Evolutionary conservation across 2,329 filamentous ascomycete species (phyloP).

Genomic region (Escovopsis sp.): DNA sequence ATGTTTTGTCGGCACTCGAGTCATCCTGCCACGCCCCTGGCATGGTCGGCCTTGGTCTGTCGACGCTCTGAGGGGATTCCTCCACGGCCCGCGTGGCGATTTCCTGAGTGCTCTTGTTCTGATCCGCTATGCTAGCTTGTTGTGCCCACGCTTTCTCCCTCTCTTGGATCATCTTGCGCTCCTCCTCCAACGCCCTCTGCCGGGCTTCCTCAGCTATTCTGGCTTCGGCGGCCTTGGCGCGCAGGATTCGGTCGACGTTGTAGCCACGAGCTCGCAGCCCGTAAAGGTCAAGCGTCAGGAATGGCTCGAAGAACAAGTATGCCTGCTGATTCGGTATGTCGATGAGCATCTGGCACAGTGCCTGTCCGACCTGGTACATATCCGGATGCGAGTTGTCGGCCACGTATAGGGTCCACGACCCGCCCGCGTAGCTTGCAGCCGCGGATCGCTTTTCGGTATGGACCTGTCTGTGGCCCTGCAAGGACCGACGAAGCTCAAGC

Average conservation of each 20-base stretch:
- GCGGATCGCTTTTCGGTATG: conserved; percentile 65
- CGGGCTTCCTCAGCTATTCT: conserved; percentile 74
- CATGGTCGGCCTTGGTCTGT: conserved; percentile 37
- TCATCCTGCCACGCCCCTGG: conserved; percentile 60
- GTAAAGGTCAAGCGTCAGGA: conserved; percentile 71
- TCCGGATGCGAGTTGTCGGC: conserved; percentile 55
- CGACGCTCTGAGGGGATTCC: conserved; percentile 26
- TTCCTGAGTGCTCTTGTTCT: conserved; percentile 17
- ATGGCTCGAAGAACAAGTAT: conserved; percentile 78
- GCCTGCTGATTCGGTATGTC: conserved; percentile 76
- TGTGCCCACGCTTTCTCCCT: conserved; percentile 30
- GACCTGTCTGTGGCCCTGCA: conserved; percentile 54
- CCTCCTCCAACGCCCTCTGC: conserved; percentile 57
- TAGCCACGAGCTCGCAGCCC: conserved; percentile 79
- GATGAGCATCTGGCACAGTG: conserved; percentile 68
- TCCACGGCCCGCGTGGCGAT: conserved; percentile 21
- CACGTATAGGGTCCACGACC: conserved; percentile 59
- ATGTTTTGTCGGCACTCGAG: conserved; percentile 16
- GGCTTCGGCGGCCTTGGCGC: conserved; percentile 75
- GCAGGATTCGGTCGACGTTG: conserved; percentile 88
- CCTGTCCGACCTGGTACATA: conserved; percentile 84
- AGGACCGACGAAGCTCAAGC: conserved; percentile 62
- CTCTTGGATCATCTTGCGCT: conserved; percentile 52
- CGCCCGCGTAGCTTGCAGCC: conserved; percentile 40
- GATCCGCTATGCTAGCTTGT: conserved; percentile 6